Base-by-base conservation (phyloP, 2,329 filamentous ascomycete species). In the Mycosphaerella sp. region DNA sequence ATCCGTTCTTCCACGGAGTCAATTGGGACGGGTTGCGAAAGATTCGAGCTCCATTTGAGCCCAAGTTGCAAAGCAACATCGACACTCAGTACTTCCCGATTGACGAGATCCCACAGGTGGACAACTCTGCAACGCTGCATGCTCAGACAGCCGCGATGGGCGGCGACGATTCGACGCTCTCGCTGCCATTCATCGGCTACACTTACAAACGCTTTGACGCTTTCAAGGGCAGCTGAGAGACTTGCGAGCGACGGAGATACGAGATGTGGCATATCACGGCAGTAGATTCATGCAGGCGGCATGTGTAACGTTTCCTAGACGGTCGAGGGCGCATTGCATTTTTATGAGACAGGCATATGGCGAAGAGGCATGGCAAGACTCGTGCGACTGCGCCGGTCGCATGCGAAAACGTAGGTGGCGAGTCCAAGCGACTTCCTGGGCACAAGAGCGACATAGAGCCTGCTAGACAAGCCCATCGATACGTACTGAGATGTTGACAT, bases 31-130 rank as follows among this genome's bases (percentile, higher is more conserved):
- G 86, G 62, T 79, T 98, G 60, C 88, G 93, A 58, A 84, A 86
- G 54, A 97, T 98, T 65, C 86, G 90, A 34, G 93, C 93, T 52
- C 93, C 93, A 0, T 98, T 98, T 68, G 91, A 97, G 74, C 93
- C 93, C 2, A 89, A 89, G 65, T 77, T 98, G 58, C 86, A 87
- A 54, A 95, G 89, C 57, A 93, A 93, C 70, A 86, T 95, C 64
- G 93, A 98, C 68, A 95, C 93, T 16, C 91, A 90, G 41, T 97
- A 98, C 77, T 98, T 98, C 82, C 93, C 93, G 8, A 96, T 89
- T 46, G 93, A 98, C 67, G 93, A 98, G 71, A 96, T 98, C 66
- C 89, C 95, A 63, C 91, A 97, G 75, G 91, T 89, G 49, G 90
- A 96, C 70, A 95, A 89, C 58, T 89, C 87, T 50, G 93, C 89